phyloP scores from a whole-genome alignment of 768 basidiomycete species.

The Auricularia heimuer region DNA sequence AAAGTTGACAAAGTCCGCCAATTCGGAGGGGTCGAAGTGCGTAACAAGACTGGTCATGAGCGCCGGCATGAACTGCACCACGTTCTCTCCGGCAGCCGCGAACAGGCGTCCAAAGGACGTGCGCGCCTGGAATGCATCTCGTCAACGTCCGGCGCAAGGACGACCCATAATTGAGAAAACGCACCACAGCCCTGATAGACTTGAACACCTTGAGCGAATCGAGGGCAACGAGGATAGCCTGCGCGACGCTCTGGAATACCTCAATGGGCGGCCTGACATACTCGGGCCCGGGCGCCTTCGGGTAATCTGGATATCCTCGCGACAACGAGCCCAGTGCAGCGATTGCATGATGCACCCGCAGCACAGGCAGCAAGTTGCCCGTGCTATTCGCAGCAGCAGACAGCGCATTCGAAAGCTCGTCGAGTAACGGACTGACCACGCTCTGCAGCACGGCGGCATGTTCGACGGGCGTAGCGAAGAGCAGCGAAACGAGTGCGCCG shows the following conservation, averaged over 20 bases:
- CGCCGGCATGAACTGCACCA: constrained; percentile 78
- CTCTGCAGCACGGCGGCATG: constrained; percentile 63
- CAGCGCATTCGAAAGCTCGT: constrained; percentile 52
- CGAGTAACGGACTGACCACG: constrained; percentile 72
- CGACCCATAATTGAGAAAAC: constrained; percentile 17
- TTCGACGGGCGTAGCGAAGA: constrained; percentile 54
- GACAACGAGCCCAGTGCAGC: constrained; percentile 92
- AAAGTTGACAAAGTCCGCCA: constrained; percentile 94
- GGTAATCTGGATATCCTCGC: constrained; percentile 93
- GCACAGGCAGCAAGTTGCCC: constrained; percentile 65
- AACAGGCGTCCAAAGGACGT: constrained; percentile 90
- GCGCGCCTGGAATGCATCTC: constrained; percentile 49
- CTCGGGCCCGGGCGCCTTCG: constrained; percentile 53
- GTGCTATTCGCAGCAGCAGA: constrained; percentile 42
- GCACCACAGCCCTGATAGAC: constrained; percentile 84
- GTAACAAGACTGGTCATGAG: constrained; percentile 86
- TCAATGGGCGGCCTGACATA: constrained; percentile 63
- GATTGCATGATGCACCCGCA: constrained; percentile 85
- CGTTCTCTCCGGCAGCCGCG: constrained; percentile 76
- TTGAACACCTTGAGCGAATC: constrained; percentile 82
- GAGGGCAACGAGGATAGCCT: constrained; percentile 77
- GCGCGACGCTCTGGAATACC: constrained; percentile 76
- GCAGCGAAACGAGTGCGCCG: constrained; percentile 74
- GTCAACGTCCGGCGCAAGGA: background rate
- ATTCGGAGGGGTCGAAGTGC: constrained; percentile 84